These are phyloP conservation scores for Naganishia sp. DNA, from an alignment of 1,284 basidiomycete species.

Conservation along the genomic window DNA sequence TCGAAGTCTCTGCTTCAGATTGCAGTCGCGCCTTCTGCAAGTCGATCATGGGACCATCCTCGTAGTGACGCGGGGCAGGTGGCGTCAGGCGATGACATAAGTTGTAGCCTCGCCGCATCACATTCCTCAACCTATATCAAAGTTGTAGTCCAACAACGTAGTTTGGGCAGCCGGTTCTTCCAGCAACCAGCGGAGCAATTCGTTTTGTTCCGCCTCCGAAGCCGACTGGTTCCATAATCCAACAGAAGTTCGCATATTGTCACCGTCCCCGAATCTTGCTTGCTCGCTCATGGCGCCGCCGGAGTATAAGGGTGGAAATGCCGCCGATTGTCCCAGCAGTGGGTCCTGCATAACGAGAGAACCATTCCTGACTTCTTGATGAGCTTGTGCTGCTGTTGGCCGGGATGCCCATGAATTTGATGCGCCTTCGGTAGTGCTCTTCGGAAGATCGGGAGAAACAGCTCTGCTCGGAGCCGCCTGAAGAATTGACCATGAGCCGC, in stretches of 20 bases:
- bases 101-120: not conserved
- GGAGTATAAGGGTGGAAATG: not conserved
- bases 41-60: too few relatives aligned
- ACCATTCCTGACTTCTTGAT: not conserved
- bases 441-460: conserved; percentile 21
- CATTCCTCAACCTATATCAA: not conserved
- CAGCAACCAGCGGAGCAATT: conserved; percentile 25
- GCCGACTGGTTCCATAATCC: conserved; percentile 6
- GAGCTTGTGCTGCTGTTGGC: too few relatives aligned
- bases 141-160: conserved; percentile 21
- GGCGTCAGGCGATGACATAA: too few relatives aligned
- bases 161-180: conserved; percentile 34
- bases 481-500: too few relatives aligned
- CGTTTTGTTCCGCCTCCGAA: conserved; percentile 26
- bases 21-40: too few relatives aligned
- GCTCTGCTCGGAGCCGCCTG: conserved; percentile 27
- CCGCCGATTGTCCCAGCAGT: not conserved
- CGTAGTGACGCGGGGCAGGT: too few relatives aligned
- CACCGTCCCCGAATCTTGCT: not conserved
- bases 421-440: not conserved
- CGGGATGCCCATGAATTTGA: too few relatives aligned
- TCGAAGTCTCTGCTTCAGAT: too few relatives aligned
- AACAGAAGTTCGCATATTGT: not conserved
- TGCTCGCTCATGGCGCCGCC: not conserved
- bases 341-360: not conserved